A percentile compares a stretch with the other conserved stretches of the same genome.
These are phyloP conservation scores for Paratinospora sagittata DNA, from an alignment of 164 flowering plant species.

Conservation along the genomic window DNA sequence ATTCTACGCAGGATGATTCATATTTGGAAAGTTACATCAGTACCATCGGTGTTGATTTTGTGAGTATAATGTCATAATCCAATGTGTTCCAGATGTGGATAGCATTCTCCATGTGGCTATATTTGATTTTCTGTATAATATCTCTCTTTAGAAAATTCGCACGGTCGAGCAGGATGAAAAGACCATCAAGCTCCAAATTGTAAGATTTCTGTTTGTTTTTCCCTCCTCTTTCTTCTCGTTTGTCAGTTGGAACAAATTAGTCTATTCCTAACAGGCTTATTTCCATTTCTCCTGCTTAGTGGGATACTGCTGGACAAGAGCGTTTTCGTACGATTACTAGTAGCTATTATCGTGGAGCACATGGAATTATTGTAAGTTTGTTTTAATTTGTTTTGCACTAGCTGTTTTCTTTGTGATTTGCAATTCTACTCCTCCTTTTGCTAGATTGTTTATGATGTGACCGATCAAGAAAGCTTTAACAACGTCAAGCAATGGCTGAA, in stretches of 20 bases:
- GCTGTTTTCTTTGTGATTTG: not conserved
- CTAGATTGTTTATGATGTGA: slow-evolving; percentile 34
- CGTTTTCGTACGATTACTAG: slow-evolving; percentile 80
- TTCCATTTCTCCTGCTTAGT: slow-evolving; percentile 28
- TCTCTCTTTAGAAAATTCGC: slow-evolving; percentile 33
- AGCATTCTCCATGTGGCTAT: not conserved
- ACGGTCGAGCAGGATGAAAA: slow-evolving; percentile 47
- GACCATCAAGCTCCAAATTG: slow-evolving; percentile 44
- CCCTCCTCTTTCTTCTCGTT: not conserved
- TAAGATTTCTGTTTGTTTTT: slow-evolving; percentile 17
- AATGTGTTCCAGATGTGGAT: not conserved
- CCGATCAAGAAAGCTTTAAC: slow-evolving; percentile 35
- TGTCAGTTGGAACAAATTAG: not conserved
- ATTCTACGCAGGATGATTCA: slow-evolving; percentile 33
- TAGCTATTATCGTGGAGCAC: slow-evolving; percentile 88
- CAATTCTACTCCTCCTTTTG: not conserved
- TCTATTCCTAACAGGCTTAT: not conserved
- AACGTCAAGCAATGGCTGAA: slow-evolving; percentile 35
- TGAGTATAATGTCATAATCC: slow-evolving; percentile 19
- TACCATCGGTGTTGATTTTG: slow-evolving; percentile 48
- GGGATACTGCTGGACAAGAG: slow-evolving; percentile 91
- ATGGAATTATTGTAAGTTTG: slow-evolving; percentile 68
- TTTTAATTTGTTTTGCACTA: not conserved
- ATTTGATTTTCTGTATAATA: not conserved
- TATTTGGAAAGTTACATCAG: slow-evolving; percentile 46